A percentile compares a stretch with the other conserved stretches of the same genome.
Conservation (phyloP, 441 rosid genomes). For the Erodium moschatum region DNA sequence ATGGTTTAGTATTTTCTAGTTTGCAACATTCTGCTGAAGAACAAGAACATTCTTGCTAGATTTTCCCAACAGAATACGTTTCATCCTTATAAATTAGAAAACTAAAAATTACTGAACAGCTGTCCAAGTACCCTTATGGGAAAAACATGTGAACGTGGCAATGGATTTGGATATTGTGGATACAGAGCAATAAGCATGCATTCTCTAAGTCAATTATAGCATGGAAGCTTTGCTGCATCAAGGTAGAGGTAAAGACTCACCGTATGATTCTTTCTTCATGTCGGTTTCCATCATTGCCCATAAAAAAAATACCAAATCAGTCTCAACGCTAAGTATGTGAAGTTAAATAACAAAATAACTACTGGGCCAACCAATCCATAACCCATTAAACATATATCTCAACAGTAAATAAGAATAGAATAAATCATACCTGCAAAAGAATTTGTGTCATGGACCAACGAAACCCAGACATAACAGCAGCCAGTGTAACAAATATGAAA, state of each 20-base stretch:
- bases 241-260: slow-evolving; percentile 1
- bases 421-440: slow-evolving; percentile 10
- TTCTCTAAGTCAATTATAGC: neutral
- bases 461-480: slow-evolving; percentile 13
- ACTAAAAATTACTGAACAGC: neutral
- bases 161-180: slow-evolving; percentile 2
- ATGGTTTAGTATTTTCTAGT: neutral
- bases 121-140: neutral
- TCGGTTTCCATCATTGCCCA: slow-evolving; percentile 1
- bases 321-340: neutral
- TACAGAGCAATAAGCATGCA: slow-evolving; percentile 4
- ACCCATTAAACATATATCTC: neutral
- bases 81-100: slow-evolving; percentile 1
- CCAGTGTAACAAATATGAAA: slow-evolving; percentile 8
- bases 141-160: neutral
- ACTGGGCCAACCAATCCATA: neutral
- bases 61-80: neutral
- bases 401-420: neutral
- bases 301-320: slow-evolving; percentile 2
- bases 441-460: slow-evolving; percentile 13
- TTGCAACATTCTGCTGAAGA: neutral
- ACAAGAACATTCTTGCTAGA: neutral
- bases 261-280: slow-evolving; percentile 11
- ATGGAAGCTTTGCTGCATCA: neutral
- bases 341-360: slow-evolving; percentile 5